A percentile compares a stretch with the other conserved stretches of the same genome.
Evolutionary conservation across 129 eudicot genomes (phyloP).

Genomic region (Helichrysum umbraculigerum): DNA sequence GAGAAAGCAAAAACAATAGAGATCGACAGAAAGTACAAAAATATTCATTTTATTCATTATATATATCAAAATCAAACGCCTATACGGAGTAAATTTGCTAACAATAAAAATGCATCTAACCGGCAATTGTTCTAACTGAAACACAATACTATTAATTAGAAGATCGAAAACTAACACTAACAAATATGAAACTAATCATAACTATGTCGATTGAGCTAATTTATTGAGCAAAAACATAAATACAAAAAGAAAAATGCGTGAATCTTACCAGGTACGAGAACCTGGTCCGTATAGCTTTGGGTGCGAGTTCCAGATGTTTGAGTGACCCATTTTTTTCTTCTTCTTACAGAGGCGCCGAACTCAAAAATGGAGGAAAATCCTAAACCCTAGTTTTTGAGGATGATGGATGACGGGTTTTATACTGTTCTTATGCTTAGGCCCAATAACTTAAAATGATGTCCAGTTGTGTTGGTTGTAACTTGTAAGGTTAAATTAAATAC

Average conservation of each 20-base stretch:
- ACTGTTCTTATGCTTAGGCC: background rate
- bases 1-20: background rate
- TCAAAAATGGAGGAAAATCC: background rate
- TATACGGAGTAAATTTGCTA: background rate
- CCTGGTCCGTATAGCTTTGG: slow-evolving; percentile 68
- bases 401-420: background rate
- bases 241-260: background rate
- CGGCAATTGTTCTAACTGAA: background rate
- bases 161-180: background rate
- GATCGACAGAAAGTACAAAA: too few species aligned
- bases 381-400: slow-evolving; percentile 23
- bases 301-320: slow-evolving; percentile 64
- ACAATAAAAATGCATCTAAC: background rate
- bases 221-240: background rate
- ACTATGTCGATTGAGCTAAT: background rate
- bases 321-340: slow-evolving; percentile 51
- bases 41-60: background rate
- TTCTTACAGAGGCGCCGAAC: slow-evolving; percentile 18
- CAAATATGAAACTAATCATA: background rate
- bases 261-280: slow-evolving; percentile 54
- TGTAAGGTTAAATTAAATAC: too few species aligned
- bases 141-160: background rate
- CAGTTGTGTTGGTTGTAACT: background rate
- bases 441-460: background rate
- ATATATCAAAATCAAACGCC: background rate